Conservation (phyloP, 1,139 yeast species). For the Meyerozyma guilliermondii region DNA sequence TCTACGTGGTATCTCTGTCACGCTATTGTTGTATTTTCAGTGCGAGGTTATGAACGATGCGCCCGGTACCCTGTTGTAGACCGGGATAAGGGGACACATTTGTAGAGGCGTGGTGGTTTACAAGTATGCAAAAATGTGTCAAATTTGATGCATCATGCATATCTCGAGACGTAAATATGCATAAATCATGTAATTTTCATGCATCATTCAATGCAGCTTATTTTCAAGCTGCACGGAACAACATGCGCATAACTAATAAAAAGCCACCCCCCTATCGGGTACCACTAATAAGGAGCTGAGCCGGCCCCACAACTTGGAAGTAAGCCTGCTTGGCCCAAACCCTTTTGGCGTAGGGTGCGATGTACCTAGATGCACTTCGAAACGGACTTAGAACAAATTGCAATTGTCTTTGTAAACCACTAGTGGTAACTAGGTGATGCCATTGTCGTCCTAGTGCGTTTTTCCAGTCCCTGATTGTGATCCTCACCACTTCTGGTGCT, state of each 20-base stretch:
- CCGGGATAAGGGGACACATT: too few species aligned
- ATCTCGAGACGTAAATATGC: too few species aligned
- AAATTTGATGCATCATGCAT: too few species aligned
- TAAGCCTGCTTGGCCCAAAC: not conserved
- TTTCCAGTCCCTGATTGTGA: not conserved
- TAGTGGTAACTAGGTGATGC: not conserved
- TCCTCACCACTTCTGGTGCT: not conserved
- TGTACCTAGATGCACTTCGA: not conserved
- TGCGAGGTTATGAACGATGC: constrained; percentile 2
- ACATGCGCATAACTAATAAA: too few species aligned
- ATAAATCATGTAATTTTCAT: too few species aligned
- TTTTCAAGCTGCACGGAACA: too few species aligned
- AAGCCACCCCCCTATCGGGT: too few species aligned
- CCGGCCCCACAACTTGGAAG: not conserved
- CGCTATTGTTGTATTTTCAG: not conserved
- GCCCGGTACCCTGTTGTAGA: too few species aligned
- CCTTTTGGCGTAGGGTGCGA: not conserved
- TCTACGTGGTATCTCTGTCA: not conserved
- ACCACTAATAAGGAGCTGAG: not conserved
- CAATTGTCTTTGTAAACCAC: not conserved
- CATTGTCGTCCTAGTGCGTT: not conserved
- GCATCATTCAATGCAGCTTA: too few species aligned
- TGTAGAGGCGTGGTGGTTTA: too few species aligned
- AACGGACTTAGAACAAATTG: not conserved
- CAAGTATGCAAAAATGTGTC: too few species aligned